phyloP scores from a whole-genome alignment of 2,329 filamentous ascomycete species.

The Stenocarpella maydis region DNA sequence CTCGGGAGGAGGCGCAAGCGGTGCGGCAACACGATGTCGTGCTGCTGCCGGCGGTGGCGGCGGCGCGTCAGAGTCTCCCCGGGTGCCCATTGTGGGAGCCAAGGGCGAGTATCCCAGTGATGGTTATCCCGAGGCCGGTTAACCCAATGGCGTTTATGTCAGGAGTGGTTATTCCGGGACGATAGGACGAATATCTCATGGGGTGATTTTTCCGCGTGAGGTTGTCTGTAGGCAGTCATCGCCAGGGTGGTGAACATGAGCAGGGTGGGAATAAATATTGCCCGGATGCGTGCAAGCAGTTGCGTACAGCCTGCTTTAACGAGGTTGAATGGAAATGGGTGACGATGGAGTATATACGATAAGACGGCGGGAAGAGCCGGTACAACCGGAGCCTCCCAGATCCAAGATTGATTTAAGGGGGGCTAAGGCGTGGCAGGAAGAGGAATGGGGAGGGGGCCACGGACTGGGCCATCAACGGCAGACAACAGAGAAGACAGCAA shows the following conservation, averaged over 20 bases:
- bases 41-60: conserved; percentile 2
- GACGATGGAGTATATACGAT: not conserved
- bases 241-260: not conserved
- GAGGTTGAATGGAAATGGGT: not conserved
- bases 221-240: not conserved
- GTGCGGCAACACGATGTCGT: conserved; percentile 1
- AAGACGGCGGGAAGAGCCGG: not conserved
- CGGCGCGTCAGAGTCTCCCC: conserved; percentile 12
- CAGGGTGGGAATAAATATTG: not conserved
- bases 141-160: not conserved
- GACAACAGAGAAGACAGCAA: not conserved
- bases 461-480: not conserved
- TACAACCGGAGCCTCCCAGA: not conserved
- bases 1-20: conserved; percentile 21
- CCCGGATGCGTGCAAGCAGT: conserved; percentile 19
- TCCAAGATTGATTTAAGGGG: not conserved
- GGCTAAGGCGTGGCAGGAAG: conserved; percentile 5
- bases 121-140: not conserved
- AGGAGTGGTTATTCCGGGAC: not conserved
- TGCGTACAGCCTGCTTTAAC: not conserved
- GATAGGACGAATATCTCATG: not conserved
- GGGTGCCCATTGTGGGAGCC: conserved; percentile 22
- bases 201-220: not conserved
- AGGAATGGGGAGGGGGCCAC: not conserved
- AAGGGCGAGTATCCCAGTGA: not conserved